phyloP scores from a whole-genome alignment of 2,329 filamentous ascomycete species.

The Neoascochyta sp. region DNA sequence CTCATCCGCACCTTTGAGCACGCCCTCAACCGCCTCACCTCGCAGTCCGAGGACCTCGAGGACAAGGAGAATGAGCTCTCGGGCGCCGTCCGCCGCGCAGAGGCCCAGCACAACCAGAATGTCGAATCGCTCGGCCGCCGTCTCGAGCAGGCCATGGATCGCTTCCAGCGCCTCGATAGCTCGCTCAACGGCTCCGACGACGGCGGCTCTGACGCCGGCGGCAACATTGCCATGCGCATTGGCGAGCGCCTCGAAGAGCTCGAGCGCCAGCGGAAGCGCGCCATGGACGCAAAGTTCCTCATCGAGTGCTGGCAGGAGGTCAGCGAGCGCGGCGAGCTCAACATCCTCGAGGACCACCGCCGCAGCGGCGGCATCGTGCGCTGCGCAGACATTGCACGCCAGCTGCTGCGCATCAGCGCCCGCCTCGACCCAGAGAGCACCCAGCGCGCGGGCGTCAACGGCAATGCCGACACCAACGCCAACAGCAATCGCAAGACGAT shows the following conservation, averaged over 20 bases:
- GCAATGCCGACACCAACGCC: constrained; percentile 53
- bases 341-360: constrained; percentile 82
- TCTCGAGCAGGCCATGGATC: constrained; percentile 85
- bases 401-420: constrained; percentile 90
- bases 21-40: constrained; percentile 64
- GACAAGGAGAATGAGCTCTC: constrained; percentile 86
- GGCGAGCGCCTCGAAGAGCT: constrained; percentile 91
- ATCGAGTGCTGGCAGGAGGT: constrained; percentile 98
- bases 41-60: constrained; percentile 78
- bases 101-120: constrained; percentile 87
- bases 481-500: constrained; percentile 37
- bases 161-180: constrained; percentile 85
- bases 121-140: constrained; percentile 83
- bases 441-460: constrained; percentile 35
- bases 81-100: constrained; percentile 84
- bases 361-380: constrained; percentile 87
- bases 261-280: constrained; percentile 83
- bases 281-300: constrained; percentile 88
- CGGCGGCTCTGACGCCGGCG: constrained; percentile 57
- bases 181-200: constrained; percentile 67
- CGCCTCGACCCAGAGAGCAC: constrained; percentile 73
- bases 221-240: constrained; percentile 90
- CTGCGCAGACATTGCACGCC: constrained; percentile 88
- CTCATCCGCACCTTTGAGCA: constrained; percentile 91
- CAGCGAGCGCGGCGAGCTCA: constrained; percentile 80